These are phyloP conservation scores for Vaccinium vitisidaea DNA, from an alignment of 148 eudicot genomes.

Conservation along the genomic window DNA sequence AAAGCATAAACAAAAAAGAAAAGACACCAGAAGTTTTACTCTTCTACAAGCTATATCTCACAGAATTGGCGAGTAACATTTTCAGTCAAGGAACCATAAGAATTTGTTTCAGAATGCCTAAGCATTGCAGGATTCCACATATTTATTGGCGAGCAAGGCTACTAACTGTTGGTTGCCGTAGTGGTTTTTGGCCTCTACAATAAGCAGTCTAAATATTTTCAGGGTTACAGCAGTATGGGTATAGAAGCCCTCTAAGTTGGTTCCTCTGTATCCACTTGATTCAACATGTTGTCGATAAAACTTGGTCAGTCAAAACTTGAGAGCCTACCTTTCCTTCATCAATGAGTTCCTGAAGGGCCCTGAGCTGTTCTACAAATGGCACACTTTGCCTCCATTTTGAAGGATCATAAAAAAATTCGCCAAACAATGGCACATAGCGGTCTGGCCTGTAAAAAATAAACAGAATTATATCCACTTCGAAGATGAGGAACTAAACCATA, in stretches of 20 bases:
- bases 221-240: neutral
- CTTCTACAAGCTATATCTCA: neutral
- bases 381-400: slow-evolving; percentile 79
- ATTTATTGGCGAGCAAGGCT: neutral
- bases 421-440: slow-evolving; percentile 84
- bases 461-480: neutral
- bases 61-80: neutral
- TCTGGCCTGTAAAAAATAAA: slow-evolving; percentile 69
- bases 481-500: neutral
- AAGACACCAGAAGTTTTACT: neutral
- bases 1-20: neutral
- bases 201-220: neutral
- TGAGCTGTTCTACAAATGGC: slow-evolving; percentile 82
- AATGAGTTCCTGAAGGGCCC: slow-evolving; percentile 75
- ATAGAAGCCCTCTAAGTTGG: neutral
- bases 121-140: neutral
- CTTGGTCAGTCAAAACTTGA: neutral
- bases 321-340: slow-evolving; percentile 85
- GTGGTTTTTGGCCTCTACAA: neutral
- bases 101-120: neutral
- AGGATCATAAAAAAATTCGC: slow-evolving; percentile 71
- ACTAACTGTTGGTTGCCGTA: neutral
- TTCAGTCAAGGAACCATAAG: neutral
- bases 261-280: neutral
- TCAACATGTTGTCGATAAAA: neutral